Percentiles rank a stretch among this genome's conserved stretches.
phyloP scores from a whole-genome alignment of 257 asterid species.

The Rhazya stricta region DNA sequence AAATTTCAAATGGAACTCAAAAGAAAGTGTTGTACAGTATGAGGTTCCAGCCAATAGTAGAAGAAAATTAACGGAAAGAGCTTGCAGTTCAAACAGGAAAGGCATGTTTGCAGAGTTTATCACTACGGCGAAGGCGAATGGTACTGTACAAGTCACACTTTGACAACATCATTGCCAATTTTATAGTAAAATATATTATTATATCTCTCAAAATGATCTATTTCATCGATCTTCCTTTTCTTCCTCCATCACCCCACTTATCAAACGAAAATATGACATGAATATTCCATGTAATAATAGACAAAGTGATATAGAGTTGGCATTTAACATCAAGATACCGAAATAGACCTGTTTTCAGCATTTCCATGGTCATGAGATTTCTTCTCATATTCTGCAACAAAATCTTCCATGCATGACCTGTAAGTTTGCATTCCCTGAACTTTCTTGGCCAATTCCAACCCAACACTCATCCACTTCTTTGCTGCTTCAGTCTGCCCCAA shows the following conservation, averaged over 20 bases:
- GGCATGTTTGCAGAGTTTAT: too few species aligned
- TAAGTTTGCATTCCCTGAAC: slow-evolving; percentile 70
- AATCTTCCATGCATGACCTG: slow-evolving; percentile 83
- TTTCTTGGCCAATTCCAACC: slow-evolving; percentile 69
- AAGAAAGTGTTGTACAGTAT: too few species aligned
- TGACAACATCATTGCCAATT: too few species aligned
- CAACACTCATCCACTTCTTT: slow-evolving; percentile 83
- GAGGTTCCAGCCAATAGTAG: too few species aligned
- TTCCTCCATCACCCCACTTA: not conserved
- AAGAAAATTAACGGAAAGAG: too few species aligned
- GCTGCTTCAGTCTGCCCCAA: slow-evolving; percentile 63
- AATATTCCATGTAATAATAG: not conserved
- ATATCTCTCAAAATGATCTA: not conserved
- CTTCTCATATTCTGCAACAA: slow-evolving; percentile 53
- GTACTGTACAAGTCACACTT: too few species aligned
- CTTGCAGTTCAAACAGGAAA: too few species aligned
- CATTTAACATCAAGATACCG: slow-evolving; percentile 22
- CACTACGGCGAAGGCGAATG: too few species aligned
- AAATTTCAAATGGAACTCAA: too few species aligned
- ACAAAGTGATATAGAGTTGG: not conserved
- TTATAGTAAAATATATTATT: too few species aligned
- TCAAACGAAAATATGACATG: not conserved
- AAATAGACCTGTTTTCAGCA: slow-evolving; percentile 27
- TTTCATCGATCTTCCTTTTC: not conserved
- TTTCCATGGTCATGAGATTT: slow-evolving; percentile 26